Evolutionary conservation across 2,329 filamentous ascomycete species (phyloP), one percentile per base, ranked within the genome.

Genomic region (Clarireedia homoeocarpa): DNA sequence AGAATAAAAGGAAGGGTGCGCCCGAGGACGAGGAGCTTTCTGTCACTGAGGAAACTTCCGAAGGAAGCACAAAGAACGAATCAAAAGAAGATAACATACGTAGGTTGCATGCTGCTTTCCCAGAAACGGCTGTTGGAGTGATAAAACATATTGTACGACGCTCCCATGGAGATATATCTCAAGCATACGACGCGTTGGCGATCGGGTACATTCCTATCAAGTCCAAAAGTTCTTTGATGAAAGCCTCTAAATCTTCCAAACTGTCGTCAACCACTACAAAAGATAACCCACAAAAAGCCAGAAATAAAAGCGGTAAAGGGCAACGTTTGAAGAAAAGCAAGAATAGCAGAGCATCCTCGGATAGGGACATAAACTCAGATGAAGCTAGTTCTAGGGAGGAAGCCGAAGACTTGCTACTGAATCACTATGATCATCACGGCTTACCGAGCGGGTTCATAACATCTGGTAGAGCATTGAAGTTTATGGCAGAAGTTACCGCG

Each of bases 41-140:
- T 34, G 26, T 2, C 6, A 44, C 47, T n/a, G 51, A 56, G 24
- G 30, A 58, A 42, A 45, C 58, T 58, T 55, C 48, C n/a, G 62
- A 66, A 44, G 40, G 48, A 4, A 57, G 56, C 24, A 46, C 66
- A 7, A 24, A 44, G 15, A 59, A 64, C 55, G 38, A 61, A 49
- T 55, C 30, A 34, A 60, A 55, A 17, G 59, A 60, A 58, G 53
- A 55, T 7, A 63, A 61, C 53, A 63, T 70, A 42, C 62, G 59
- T 60, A 63, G 63, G 56, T 65, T 70, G 49, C 62, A 66, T 48
- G 55, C 61, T 44, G 64, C 64, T 15, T 70, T 69, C 61, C 67
- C 67, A 52, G 58, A 61, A 7, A 63, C 67, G 23, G 51, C 64
- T 38, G 48, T 68, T 44, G 58, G 54, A 15, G 61, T 70, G 45